Conservation (phyloP, 2,329 filamentous ascomycete genomes). For the Lachnellula occidentalis region DNA sequence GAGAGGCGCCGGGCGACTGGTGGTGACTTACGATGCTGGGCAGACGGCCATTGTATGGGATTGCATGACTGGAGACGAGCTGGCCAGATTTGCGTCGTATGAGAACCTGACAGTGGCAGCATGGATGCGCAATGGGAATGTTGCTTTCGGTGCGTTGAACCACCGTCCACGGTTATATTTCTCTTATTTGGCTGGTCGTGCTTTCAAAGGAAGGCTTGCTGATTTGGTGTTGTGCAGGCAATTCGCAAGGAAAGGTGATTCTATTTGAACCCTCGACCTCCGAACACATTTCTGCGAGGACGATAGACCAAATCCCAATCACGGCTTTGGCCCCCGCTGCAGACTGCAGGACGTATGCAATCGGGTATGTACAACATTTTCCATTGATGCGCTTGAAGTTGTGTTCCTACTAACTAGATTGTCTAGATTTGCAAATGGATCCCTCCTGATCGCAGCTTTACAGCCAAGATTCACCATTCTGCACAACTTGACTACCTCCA, state of each 20-base stretch:
- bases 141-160: constrained; percentile 76
- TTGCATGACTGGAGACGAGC: constrained; percentile 81
- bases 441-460: constrained; percentile 80
- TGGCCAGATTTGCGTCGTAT: constrained; percentile 88
- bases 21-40: constrained; percentile 87
- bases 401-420: constrained; percentile 12
- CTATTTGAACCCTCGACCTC: constrained; percentile 90
- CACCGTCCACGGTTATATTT: neutral
- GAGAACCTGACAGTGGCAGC: constrained; percentile 77
- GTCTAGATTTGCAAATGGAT: constrained; percentile 85
- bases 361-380: constrained; percentile 59
- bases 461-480: constrained; percentile 91
- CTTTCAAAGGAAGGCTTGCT: neutral
- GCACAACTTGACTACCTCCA: constrained; percentile 81
- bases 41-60: constrained; percentile 97
- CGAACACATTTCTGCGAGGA: constrained; percentile 85
- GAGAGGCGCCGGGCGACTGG: constrained; percentile 72
- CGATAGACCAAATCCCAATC: constrained; percentile 86
- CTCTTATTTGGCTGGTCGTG: neutral
- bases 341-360: constrained; percentile 91
- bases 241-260: constrained; percentile 86
- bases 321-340: constrained; percentile 85
- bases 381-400: neutral
- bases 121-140: constrained; percentile 97
- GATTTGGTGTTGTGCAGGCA: constrained; percentile 52